Evolutionary conservation across 176 grass and related monocot genomes (phyloP).

Genomic region (Lolium rigidum): DNA sequence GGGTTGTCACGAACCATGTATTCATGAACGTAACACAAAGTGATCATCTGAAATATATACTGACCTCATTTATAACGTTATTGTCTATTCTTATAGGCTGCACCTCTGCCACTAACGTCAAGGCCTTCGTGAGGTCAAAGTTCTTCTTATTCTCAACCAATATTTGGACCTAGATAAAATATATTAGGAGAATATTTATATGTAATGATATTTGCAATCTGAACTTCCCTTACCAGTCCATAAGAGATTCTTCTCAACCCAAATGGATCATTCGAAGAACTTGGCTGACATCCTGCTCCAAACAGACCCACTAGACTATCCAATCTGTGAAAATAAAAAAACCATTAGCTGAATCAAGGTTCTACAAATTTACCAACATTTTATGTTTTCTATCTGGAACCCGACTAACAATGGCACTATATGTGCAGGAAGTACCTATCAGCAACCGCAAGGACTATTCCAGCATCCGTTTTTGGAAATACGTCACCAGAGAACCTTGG

Average conservation of each 20-base stretch:
- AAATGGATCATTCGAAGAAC: slow-evolving; percentile 93
- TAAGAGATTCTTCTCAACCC: slow-evolving; percentile 87
- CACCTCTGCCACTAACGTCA: slow-evolving; percentile 67
- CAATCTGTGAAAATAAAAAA: slow-evolving; percentile 56
- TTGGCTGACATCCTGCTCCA: slow-evolving; percentile 96
- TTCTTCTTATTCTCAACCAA: slow-evolving; percentile 92
- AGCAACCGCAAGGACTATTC: slow-evolving; percentile 82
- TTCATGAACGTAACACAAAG: slow-evolving; percentile 21
- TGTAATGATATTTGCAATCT: slow-evolving; percentile 12
- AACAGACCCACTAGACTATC: slow-evolving; percentile 98
- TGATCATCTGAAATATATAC: slow-evolving; percentile 33
- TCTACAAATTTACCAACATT: neutral
- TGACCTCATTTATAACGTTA: slow-evolving; percentile 72
- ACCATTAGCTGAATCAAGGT: neutral
- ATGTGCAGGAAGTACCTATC: slow-evolving; percentile 61
- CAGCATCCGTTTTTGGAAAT: slow-evolving; percentile 89
- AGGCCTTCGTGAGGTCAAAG: slow-evolving; percentile 74
- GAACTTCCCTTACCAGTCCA: slow-evolving; percentile 73
- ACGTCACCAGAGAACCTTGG: slow-evolving; percentile 88
- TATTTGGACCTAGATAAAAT: slow-evolving; percentile 83
- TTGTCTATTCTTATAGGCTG: slow-evolving; percentile 71
- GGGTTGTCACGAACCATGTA: slow-evolving; percentile 27
- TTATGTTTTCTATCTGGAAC: neutral
- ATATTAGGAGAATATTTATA: slow-evolving; percentile 32
- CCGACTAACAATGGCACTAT: neutral